These are phyloP conservation scores for Ogataea pini DNA, from an alignment of 805 yeast species.

Conservation along the genomic window DNA sequence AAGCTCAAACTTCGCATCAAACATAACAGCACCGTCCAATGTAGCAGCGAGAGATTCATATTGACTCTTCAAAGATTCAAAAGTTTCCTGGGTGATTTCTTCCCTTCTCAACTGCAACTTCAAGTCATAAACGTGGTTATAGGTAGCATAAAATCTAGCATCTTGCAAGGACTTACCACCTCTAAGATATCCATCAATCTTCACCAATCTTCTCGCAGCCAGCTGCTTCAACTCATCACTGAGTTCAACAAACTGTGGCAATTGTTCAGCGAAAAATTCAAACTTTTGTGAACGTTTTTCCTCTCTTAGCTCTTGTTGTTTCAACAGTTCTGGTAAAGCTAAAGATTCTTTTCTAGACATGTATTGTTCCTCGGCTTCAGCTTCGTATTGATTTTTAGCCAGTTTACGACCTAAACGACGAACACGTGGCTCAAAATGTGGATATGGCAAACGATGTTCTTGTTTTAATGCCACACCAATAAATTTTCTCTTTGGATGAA, in stretches of 20 bases:
- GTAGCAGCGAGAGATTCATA: constrained; percentile 41
- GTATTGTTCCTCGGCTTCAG: constrained; percentile 58
- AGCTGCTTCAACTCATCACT: constrained; percentile 32
- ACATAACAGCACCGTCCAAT: constrained; percentile 47
- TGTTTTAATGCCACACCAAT: constrained; percentile 80
- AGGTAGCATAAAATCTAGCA: constrained; percentile 60
- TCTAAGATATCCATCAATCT: constrained; percentile 53
- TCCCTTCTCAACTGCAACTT: constrained; percentile 42
- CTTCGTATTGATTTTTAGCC: constrained; percentile 50
- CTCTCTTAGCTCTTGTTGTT: constrained; percentile 43
- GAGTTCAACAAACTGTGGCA: constrained; percentile 31
- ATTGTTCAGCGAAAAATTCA: constrained; percentile 33
- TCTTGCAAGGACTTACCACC: constrained; percentile 60
- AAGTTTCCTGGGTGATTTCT: constrained; percentile 36
- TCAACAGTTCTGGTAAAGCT: constrained; percentile 52
- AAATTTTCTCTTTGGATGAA: constrained; percentile 89
- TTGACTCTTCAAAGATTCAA: constrained; percentile 22
- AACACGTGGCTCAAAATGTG: constrained; percentile 85
- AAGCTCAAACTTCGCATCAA: constrained; percentile 46
- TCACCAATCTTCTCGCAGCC: constrained; percentile 55
- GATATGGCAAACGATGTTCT: constrained; percentile 72
- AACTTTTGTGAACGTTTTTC: constrained; percentile 36
- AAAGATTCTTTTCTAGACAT: constrained; percentile 69
- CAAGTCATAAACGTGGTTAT: constrained; percentile 46
- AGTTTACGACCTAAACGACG: constrained; percentile 79